phyloP scores from a whole-genome alignment of 129 eudicot genomes.

The Ambrosia trifida region DNA sequence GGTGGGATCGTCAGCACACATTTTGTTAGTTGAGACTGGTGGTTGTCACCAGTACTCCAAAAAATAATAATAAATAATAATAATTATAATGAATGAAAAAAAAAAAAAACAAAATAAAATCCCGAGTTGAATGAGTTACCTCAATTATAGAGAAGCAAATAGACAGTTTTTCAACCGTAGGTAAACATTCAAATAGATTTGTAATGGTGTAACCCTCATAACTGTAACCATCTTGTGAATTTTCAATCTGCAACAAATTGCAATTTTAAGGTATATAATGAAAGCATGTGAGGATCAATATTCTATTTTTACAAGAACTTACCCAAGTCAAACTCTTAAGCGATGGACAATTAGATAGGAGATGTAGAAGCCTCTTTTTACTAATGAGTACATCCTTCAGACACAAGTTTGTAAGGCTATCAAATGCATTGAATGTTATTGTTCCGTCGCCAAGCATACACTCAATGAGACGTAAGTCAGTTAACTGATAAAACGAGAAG shows the following conservation, averaged over 20 bases:
- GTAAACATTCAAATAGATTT: no score
- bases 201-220: no score
- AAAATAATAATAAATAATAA: no score
- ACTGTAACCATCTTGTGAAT: no score
- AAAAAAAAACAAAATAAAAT: neutral
- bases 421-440: constrained; percentile 1
- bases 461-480: neutral
- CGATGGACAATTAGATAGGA: constrained; percentile 15
- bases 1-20: no score
- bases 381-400: neutral
- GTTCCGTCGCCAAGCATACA: neutral
- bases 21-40: no score
- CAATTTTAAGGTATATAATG: neutral
- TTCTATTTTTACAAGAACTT: neutral
- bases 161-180: neutral
- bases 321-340: constrained; percentile 7
- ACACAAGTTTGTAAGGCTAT: constrained; percentile 17
- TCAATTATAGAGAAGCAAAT: no score
- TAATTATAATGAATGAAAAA: no score
- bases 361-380: constrained; percentile 5
- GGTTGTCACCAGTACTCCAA: no score
- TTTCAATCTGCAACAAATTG: neutral
- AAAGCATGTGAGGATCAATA: neutral
- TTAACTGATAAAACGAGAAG: constrained; percentile 5
- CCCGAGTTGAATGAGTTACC: neutral